Evolutionary conservation across 768 basidiomycete genomes (phyloP).

Genomic region (Boletellus ananiceps): DNA sequence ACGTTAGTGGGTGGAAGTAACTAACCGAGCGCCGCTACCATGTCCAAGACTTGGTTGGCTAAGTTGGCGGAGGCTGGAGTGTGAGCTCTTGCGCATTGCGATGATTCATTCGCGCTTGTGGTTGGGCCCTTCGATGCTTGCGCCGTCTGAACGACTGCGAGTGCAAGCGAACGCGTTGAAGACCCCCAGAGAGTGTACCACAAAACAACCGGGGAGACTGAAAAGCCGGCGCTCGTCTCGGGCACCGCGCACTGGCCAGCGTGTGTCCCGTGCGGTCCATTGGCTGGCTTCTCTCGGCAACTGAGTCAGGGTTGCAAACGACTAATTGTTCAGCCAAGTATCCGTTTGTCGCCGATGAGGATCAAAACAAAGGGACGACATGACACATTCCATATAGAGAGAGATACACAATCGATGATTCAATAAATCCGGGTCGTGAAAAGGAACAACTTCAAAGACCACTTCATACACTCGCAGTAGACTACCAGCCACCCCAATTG

Average conservation of each 20-base stretch:
- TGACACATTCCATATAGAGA: neutral
- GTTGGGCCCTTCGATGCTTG: neutral
- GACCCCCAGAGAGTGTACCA: neutral
- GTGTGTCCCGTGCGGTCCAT: neutral
- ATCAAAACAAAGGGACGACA: neutral
- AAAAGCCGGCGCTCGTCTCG: neutral
- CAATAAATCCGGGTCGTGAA: constrained; percentile 17
- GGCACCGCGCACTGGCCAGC: no score
- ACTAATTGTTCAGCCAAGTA: no score
- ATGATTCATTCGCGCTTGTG: neutral
- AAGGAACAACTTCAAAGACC: neutral
- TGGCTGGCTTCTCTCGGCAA: neutral
- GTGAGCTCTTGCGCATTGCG: neutral
- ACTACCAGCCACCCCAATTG: constrained; percentile 9
- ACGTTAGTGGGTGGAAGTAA: neutral
- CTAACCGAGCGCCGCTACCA: neutral
- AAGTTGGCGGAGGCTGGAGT: neutral
- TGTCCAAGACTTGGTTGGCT: neutral
- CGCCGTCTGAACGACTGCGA: neutral
- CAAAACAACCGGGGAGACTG: neutral
- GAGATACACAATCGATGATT: constrained; percentile 1
- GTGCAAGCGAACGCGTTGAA: no score
- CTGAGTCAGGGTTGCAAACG: neutral
- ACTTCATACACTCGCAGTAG: neutral
- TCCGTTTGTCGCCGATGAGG: neutral